Conservation (phyloP, 768 basidiomycete genomes). For the Dendrothele bispora region DNA sequence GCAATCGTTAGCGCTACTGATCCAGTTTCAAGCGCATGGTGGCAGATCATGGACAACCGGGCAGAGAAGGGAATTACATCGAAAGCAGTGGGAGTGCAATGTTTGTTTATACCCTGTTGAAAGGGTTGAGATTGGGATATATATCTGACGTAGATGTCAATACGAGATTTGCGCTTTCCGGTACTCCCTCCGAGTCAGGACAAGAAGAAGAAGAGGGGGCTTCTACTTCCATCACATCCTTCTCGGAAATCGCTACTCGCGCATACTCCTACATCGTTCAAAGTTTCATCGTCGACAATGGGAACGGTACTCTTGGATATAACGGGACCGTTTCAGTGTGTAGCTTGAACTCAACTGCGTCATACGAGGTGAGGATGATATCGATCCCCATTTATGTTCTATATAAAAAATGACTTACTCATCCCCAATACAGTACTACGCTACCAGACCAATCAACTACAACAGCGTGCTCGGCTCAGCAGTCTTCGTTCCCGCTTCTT, state of each 20-base stretch:
- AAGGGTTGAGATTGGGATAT: constrained; percentile 40
- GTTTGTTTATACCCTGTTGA: constrained; percentile 46
- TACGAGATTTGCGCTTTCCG: no score
- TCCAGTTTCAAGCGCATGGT: constrained; percentile 40
- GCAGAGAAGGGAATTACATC: constrained; percentile 44
- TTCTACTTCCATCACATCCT: no score
- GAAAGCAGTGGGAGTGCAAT: constrained; percentile 46
- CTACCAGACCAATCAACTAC: constrained; percentile 33
- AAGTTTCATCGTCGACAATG: constrained; percentile 39
- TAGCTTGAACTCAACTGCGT: constrained; percentile 35
- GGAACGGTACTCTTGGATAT: constrained; percentile 45
- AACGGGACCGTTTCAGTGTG: constrained; percentile 41
- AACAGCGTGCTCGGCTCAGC: constrained; percentile 49
- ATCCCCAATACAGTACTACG: constrained; percentile 39
- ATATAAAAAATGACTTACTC: no score
- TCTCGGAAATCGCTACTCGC: constrained; percentile 34
- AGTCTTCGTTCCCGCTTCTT: constrained; percentile 42
- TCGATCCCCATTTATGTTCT: neutral
- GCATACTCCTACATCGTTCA: constrained; percentile 40
- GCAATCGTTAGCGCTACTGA: constrained; percentile 39
- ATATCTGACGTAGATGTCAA: constrained; percentile 34
- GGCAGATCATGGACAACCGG: constrained; percentile 49
- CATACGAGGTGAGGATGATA: constrained; percentile 30
- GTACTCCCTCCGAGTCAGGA: no score
- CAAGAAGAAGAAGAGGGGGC: no score